A percentile compares a stretch with the other conserved stretches of the same genome.
These are phyloP conservation scores for Lachancea dasiensis DNA, from an alignment of 805 yeast genomes.

Conservation along the genomic window DNA sequence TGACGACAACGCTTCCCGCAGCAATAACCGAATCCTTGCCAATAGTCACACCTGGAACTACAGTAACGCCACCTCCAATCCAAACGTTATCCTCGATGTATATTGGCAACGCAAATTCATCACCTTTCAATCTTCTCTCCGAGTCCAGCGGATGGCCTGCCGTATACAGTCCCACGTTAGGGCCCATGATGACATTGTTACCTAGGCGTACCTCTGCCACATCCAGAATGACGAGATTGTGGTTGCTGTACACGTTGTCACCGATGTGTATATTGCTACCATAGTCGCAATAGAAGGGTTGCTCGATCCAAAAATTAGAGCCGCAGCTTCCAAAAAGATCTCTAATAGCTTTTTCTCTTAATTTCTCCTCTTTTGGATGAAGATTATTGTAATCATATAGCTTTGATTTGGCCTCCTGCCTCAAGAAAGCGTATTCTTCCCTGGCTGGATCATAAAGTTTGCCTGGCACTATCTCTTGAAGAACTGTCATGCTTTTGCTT, in stretches of 20 bases:
- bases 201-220: slow-evolving; percentile 58
- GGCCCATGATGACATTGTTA: slow-evolving; percentile 54
- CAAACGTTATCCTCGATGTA: slow-evolving; percentile 60
- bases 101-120: slow-evolving; percentile 53
- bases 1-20: slow-evolving; percentile 62
- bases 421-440: slow-evolving; percentile 1
- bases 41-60: slow-evolving; percentile 61
- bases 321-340: slow-evolving; percentile 46
- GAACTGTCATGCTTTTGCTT: no score
- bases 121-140: slow-evolving; percentile 31
- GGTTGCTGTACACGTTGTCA: slow-evolving; percentile 53
- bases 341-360: slow-evolving; percentile 35
- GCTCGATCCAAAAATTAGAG: slow-evolving; percentile 40
- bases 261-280: slow-evolving; percentile 59
- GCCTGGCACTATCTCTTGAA: slow-evolving; percentile 4
- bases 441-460: slow-evolving; percentile 7
- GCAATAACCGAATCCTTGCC: slow-evolving; percentile 60
- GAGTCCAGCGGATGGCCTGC: slow-evolving; percentile 63
- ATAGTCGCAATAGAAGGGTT: slow-evolving; percentile 60
- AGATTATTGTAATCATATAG: slow-evolving; percentile 6
- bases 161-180: slow-evolving; percentile 52
- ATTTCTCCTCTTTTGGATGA: slow-evolving; percentile 31
- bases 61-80: slow-evolving; percentile 52
- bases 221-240: slow-evolving; percentile 49
- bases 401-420: slow-evolving; percentile 5